These are phyloP conservation scores for Bryopsis sp. DNA, from an alignment of 139 green algal species.

Conservation along the genomic window DNA sequence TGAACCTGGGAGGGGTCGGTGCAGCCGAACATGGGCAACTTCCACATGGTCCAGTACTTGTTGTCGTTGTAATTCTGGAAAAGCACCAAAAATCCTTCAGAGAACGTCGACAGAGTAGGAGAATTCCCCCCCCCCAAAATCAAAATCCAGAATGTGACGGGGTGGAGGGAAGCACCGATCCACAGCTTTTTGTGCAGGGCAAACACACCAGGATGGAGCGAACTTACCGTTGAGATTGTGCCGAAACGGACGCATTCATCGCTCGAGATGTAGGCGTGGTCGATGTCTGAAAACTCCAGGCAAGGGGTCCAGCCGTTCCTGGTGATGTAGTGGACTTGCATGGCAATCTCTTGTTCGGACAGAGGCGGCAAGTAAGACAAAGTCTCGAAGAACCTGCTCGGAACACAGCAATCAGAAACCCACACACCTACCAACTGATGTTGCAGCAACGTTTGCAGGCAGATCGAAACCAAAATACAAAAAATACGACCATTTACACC, in stretches of 20 bases:
- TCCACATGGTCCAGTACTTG: slow-evolving; percentile 99
- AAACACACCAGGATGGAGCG: too few species aligned
- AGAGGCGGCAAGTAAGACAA: slow-evolving; percentile 97
- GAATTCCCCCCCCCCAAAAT: too few species aligned
- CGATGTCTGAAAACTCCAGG: slow-evolving; percentile 86
- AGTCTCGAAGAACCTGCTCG: slow-evolving; percentile 70
- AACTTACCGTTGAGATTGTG: slow-evolving; percentile 40
- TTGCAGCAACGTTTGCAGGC: too few species aligned
- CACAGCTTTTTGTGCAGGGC: background rate
- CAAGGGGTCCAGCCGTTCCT: slow-evolving; percentile 81
- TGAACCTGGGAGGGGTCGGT: slow-evolving; percentile 83
- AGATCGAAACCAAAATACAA: background rate
- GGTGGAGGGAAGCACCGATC: background rate
- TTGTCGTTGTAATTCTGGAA: slow-evolving; percentile 77
- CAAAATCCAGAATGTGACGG: too few species aligned
- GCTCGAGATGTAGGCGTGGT: slow-evolving; percentile 60
- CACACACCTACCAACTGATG: too few species aligned
- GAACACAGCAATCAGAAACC: too few species aligned
- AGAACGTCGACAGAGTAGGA: too few species aligned
- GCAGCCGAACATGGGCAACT: slow-evolving; percentile 99
- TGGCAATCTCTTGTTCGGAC: slow-evolving; percentile 75
- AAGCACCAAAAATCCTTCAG: background rate
- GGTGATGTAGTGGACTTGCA: slow-evolving; percentile 93
- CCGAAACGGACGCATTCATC: slow-evolving; percentile 53
- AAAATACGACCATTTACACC: background rate